Evolutionary conservation across 1,284 basidiomycete genomes (phyloP).

Genomic region (Malassezia restricta): DNA sequence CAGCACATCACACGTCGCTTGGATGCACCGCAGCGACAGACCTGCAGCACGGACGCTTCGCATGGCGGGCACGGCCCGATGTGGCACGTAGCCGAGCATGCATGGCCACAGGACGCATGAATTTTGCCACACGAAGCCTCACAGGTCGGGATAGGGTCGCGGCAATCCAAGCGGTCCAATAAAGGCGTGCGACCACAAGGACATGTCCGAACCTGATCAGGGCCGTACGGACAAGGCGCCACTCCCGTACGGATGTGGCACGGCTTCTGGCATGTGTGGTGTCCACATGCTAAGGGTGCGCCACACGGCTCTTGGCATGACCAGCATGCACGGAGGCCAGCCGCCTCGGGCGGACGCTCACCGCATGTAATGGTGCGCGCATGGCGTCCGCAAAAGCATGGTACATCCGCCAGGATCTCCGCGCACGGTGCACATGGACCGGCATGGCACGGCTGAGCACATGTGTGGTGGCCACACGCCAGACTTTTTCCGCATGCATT

Average conservation of each 20-base stretch:
- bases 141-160: slow-evolving; percentile 37
- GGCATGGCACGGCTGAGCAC: slow-evolving; percentile 28
- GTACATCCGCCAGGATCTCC: slow-evolving; percentile 15
- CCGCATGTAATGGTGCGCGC: slow-evolving; percentile 30
- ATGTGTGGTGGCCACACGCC: slow-evolving; percentile 34
- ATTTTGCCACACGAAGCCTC: slow-evolving; percentile 23
- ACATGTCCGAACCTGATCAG: slow-evolving; percentile 27
- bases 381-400: slow-evolving; percentile 39
- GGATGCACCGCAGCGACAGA: slow-evolving; percentile 41
- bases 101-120: slow-evolving; percentile 28
- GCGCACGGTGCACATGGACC: slow-evolving; percentile 32
- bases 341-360: slow-evolving; percentile 18
- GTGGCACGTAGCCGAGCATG: slow-evolving; percentile 30
- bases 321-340: not conserved
- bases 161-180: slow-evolving; percentile 22
- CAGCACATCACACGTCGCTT: slow-evolving; percentile 27
- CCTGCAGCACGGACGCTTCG: slow-evolving; percentile 25
- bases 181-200: slow-evolving; percentile 32
- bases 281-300: slow-evolving; percentile 31
- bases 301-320: slow-evolving; percentile 24
- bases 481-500: slow-evolving; percentile 28
- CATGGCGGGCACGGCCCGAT: slow-evolving; percentile 38
- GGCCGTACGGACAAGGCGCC: slow-evolving; percentile 29
- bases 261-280: slow-evolving; percentile 26
- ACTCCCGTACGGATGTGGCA: slow-evolving; percentile 28